Percentiles rank a stretch among this genome's conserved stretches.
Evolutionary conservation across 345 rosid species (phyloP).

Genomic region (Geranium brycei): DNA sequence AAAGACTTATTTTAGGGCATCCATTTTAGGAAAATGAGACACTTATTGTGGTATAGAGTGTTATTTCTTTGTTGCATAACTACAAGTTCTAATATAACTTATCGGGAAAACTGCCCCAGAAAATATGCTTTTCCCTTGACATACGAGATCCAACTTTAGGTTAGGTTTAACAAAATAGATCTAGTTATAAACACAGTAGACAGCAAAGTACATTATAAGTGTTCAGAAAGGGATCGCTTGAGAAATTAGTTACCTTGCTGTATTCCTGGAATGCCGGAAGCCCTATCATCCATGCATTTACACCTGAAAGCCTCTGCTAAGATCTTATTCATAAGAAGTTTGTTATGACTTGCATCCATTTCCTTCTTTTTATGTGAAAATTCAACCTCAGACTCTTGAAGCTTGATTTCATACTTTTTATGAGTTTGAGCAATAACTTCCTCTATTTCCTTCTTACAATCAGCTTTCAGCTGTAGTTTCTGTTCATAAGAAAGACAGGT

Average conservation of each 20-base stretch:
- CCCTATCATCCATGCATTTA: conserved; percentile 31
- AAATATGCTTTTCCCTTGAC: too few species aligned
- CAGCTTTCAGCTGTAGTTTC: conserved; percentile 33
- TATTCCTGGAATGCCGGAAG: conserved; percentile 10
- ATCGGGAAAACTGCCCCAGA: too few species aligned
- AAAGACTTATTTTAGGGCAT: too few species aligned
- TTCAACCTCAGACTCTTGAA: conserved; percentile 27
- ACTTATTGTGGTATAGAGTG: too few species aligned
- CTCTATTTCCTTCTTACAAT: conserved; percentile 47
- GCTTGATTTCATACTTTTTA: conserved; percentile 26
- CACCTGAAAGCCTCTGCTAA: conserved; percentile 47
- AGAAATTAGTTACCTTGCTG: conserved; percentile 25
- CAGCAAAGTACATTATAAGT: too few species aligned
- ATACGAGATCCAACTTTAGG: too few species aligned
- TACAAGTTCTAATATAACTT: too few species aligned
- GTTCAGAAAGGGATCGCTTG: background rate
- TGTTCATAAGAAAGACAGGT: conserved; percentile 16
- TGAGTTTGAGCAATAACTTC: conserved; percentile 31
- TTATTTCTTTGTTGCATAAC: too few species aligned
- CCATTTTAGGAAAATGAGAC: too few species aligned
- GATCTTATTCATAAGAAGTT: conserved; percentile 36
- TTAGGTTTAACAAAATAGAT: too few species aligned
- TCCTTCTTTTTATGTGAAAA: conserved; percentile 22
- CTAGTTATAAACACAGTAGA: too few species aligned
- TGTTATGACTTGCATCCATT: conserved; percentile 24